Base-by-base conservation (phyloP, 768 basidiomycete genomes). In the Phylloporus rhodoxanthus region DNA sequence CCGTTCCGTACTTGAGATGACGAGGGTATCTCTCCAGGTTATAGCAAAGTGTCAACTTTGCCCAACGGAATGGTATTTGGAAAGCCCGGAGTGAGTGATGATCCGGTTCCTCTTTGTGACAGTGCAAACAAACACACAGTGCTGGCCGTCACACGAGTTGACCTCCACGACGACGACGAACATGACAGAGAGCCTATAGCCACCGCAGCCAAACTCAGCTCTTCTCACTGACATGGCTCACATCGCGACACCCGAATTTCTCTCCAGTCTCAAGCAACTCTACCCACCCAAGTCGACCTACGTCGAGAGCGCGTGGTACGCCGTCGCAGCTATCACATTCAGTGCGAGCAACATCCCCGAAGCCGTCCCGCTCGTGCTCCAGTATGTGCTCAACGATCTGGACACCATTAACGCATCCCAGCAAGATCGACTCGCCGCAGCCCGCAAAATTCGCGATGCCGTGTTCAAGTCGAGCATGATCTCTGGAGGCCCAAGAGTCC, bases 401-500 rank as follows among this genome's bases (percentile, higher is more conserved):
- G 65, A 70, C 48, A 54, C 58, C 9, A 59, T 67, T 47, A 25
- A 52, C 48, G 62, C 57, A 51, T 19, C 52, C 1, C 58, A 65
- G 8, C 61, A 69, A 15, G 72, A 80, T 48, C 69, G 63, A 36
- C 58, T 70, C 20, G 39, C 70, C 8, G 68, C 84, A 3, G 76
- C 77, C 33, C 71, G 76, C 46, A 81, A 75, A 55, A 62, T 84
- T n/a, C 70, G 81, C 26, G 84, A 86, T 52, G 77, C 76, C 1
- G 53, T 85, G 5, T 77, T 86, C 67, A 83, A 84, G 59, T 73
- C 78, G 4, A 84, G 80, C 4, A 57, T 82, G 54, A 70, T 76
- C 17, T 69, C 71, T 46, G 84, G 84, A 8, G 80, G 78, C 57
- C 74, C 82, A 3, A 78, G 75, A 68, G 84, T 83, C 56, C 10